Evolutionary conservation across 1,139 yeast species (phyloP), one percentile per base, ranked within the genome.

Genomic region (Arxiozyma telluris): DNA sequence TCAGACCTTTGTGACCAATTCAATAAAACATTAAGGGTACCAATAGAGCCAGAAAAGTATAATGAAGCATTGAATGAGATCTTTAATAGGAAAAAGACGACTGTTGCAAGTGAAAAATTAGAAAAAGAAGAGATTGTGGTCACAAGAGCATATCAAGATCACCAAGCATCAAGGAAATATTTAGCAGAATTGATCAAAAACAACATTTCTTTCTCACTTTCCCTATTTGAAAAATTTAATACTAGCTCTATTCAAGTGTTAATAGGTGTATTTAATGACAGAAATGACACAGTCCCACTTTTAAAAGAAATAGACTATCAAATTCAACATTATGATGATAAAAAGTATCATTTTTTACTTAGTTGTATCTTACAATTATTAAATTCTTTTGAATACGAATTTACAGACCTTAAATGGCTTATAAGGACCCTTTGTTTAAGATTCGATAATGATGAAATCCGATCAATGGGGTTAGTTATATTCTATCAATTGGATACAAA

Each of bases 121-220:
- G 48, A 44, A n/a, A 38, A 47, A 11, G 51, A 59, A 8, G 69
- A 64, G 50, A 56, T 57, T 38, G 54, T 64, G 3, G n/a, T 66
- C 5, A 55, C 53, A 2, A 58, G 68, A 50, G 58, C 68, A 1
- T 63, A 60, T 45, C 65, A 64, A 41, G 68, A 64, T 42, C 67
- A 66, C 54, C 53, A 54, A 17, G 63, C 58, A 27, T 59, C 67
- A 4, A 57, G 63, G 20, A 47, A 52, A 6, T 50, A 60, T 52
- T 47, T 66, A 43, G 48, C 53, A 11, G 44, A 50, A 12, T 44
- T 54, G n/a, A 56, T 65, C 8, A 53, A 52, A 6, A 38, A 51
- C 12, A 55, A 63, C 51, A 47, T 61, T 21, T 18, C 57, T 2
- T 53, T 49, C 34, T 54, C 66, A 8, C 45, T 66, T 17, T 55